Evolutionary conservation across 345 rosid genomes (phyloP).

Genomic region (Salix purpurea): DNA sequence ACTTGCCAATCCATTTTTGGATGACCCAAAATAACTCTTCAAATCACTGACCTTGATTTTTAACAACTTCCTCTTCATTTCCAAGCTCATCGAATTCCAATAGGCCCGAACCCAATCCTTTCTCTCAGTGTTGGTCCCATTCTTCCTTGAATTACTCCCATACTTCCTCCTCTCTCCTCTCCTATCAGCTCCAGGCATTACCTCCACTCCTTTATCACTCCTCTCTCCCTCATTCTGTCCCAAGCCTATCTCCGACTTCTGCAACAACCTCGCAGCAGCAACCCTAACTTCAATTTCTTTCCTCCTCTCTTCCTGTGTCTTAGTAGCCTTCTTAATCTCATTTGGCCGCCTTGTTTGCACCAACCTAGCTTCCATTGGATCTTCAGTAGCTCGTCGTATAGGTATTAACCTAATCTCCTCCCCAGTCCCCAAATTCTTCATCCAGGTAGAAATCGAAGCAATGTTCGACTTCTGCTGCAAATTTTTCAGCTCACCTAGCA

Average conservation of each 20-base stretch:
- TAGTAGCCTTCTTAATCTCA: conserved; percentile 88
- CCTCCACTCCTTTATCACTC: conserved; percentile 45
- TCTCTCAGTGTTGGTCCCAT: conserved; percentile 51
- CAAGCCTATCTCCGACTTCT: conserved; percentile 50
- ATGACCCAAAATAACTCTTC: conserved; percentile 50
- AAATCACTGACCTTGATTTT: conserved; percentile 56
- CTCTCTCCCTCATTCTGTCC: conserved; percentile 38
- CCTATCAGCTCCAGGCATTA: conserved; percentile 39
- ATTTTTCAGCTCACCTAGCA: conserved; percentile 65
- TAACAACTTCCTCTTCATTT: conserved; percentile 57
- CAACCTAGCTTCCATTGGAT: conserved; percentile 80
- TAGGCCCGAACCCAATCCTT: conserved; percentile 58
- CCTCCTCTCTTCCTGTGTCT: conserved; percentile 85
- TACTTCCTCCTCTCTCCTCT: conserved; percentile 75
- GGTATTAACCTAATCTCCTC: conserved; percentile 81
- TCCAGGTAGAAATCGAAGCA: conserved; percentile 69
- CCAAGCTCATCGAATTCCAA: conserved; percentile 66
- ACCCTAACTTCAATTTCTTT: conserved; percentile 96
- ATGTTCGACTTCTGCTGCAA: conserved; percentile 72
- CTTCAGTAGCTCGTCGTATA: conserved; percentile 64
- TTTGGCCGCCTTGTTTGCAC: conserved; percentile 74
- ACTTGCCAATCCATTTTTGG: conserved; percentile 54
- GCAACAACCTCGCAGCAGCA: conserved; percentile 80
- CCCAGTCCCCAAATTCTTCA: conserved; percentile 79
- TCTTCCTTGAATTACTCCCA: conserved; percentile 48